Percentiles rank a stretch among this genome's conserved stretches.
These are phyloP conservation scores for Colletotrichum melonis DNA, from an alignment of 2,329 filamentous ascomycete genomes.

Conservation along the genomic window DNA sequence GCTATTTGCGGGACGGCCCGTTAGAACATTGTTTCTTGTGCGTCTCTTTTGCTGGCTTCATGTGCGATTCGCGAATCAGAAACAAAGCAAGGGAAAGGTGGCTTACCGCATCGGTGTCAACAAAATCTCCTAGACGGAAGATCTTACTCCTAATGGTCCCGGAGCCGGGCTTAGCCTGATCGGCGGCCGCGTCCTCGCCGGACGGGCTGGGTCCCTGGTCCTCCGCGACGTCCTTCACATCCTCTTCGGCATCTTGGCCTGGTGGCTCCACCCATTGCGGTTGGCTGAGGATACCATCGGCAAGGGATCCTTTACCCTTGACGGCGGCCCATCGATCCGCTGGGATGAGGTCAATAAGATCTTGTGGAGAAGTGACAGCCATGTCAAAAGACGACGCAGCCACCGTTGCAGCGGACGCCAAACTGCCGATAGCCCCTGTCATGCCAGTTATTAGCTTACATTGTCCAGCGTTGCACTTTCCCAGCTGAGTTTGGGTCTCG, in stretches of 20 bases:
- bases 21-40: neutral
- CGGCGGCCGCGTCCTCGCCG: neutral
- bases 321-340: constrained; percentile 35
- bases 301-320: constrained; percentile 38
- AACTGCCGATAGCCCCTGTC: constrained; percentile 48
- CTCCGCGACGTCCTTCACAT: neutral
- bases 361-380: constrained; percentile 51
- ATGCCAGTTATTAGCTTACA: neutral
- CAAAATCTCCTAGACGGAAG: constrained; percentile 36
- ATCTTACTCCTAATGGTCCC: constrained; percentile 31
- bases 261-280: constrained; percentile 18
- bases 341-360: constrained; percentile 43
- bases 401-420: constrained; percentile 57
- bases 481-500: neutral
- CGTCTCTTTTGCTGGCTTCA: constrained; percentile 31
- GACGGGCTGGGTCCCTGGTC: neutral
- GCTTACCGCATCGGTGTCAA: constrained; percentile 38
- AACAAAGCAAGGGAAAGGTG: neutral
- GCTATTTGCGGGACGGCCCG: constrained; percentile 38
- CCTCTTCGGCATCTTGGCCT: neutral
- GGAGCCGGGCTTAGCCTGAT: neutral
- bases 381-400: constrained; percentile 59
- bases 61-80: constrained; percentile 2
- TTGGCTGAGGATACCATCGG: neutral
- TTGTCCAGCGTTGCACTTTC: neutral